Evolutionary conservation across 1,139 yeast species (phyloP), one percentile per base, ranked within the genome.

Genomic region (Scheffersomyces segobiensis): DNA sequence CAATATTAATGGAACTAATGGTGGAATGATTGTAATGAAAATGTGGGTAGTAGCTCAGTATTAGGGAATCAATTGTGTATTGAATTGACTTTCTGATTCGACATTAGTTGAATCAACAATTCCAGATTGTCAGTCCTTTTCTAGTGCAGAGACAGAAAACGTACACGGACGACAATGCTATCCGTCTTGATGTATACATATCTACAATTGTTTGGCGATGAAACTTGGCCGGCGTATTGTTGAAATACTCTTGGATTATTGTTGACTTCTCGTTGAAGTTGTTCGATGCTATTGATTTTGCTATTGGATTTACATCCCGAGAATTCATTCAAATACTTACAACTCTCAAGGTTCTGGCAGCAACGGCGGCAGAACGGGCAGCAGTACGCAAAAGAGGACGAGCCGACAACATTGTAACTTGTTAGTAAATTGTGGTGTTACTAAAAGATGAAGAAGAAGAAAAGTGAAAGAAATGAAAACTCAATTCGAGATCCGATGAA

Each of bases 351-450:
- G 80, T 73, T 79, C 83, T 80, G 66, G 87, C 86, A 74, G 84
- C 88, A 76, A 87, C 85, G 76, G 86, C 83, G 75, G 87, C 87
- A 73, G 91, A 83, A 83, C 91, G 88, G 75, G 89, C 86, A 77
- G 91, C 91, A 76, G 89, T 84, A 83, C 93, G 90, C 79, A 88
- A 83, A 81, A 86, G 86, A 79, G 91, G 85, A 86, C 93, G 91
- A 76, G 87, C 85, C 76, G 93, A 87, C 85, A 88, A 88, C 93
- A 88, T 88, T 10, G 42, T 32, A 32, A 32, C 42, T 32, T 32
- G 42, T 32, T 32, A 32, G 42, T 32, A 32, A 32, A 63, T 57
- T 59, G 58, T 57, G 58, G 53, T 60, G 55, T 57, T 48, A 59
- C 56, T 57, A 58, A 56, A 60, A 60, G 59, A 60, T 61, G 57